These are phyloP conservation scores for Sporothrix inflata DNA, from an alignment of 2,329 filamentous ascomycete genomes.

Conservation along the genomic window DNA sequence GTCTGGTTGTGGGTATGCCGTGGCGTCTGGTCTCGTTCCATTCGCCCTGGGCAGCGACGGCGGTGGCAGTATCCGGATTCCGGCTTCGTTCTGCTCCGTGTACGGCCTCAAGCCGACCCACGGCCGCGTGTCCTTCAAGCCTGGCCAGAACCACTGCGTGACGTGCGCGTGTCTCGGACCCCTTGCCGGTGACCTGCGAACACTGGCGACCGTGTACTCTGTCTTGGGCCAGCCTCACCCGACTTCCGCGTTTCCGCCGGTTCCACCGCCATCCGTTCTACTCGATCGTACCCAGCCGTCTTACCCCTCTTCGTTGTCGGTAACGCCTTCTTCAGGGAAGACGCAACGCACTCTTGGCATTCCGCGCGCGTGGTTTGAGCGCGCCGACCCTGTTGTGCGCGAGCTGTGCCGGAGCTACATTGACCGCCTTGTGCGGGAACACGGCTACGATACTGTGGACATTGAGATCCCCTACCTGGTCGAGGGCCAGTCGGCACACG, in stretches of 20 bases:
- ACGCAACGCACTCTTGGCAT: conserved; percentile 62
- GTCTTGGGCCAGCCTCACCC: conserved; percentile 67
- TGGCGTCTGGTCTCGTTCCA: conserved; percentile 70
- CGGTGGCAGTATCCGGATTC: conserved; percentile 75
- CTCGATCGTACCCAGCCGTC: conserved; percentile 32
- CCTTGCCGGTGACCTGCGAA: conserved; percentile 67
- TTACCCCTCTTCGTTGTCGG: conserved; percentile 14
- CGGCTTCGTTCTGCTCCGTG: conserved; percentile 70
- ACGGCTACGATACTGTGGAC: conserved; percentile 58
- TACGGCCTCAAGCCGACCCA: conserved; percentile 76
- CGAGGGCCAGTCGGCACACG: conserved; percentile 72
- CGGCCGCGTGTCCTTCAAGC: conserved; percentile 64
- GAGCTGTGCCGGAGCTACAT: conserved; percentile 49
- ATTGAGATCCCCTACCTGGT: conserved; percentile 61
- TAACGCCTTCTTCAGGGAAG: not conserved
- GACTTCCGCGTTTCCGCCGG: conserved; percentile 56
- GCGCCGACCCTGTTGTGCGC: conserved; percentile 48
- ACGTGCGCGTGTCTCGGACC: conserved; percentile 70
- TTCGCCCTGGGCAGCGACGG: conserved; percentile 74
- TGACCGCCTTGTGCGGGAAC: conserved; percentile 55
- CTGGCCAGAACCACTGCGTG: conserved; percentile 60
- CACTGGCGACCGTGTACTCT: conserved; percentile 67
- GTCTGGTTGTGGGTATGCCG: conserved; percentile 71
- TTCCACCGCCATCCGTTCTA: conserved; percentile 37
- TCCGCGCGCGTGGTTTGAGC: conserved; percentile 64